Evolutionary conservation across 1,139 yeast genomes (phyloP), one percentile per base, ranked within the genome.

Genomic region (Diutina sp.): DNA sequence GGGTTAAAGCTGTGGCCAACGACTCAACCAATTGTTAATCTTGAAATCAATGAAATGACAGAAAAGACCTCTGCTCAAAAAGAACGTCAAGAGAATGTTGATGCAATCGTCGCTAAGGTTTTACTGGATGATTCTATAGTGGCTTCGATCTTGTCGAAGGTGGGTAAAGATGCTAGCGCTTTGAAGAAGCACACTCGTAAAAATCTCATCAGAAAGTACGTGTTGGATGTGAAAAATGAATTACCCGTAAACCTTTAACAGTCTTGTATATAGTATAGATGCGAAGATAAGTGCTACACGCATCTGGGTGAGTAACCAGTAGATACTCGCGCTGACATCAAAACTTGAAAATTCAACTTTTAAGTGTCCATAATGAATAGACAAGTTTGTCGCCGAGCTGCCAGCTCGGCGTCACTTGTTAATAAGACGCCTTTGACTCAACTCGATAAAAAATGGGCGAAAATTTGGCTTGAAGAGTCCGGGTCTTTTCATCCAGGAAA

Each of bases 1-100:
- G 79, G 80, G 53, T 79, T 86, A 57, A 70, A 73, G 54, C 72
- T 82, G 58, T 85, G 90, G 84, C 88, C 90, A 6, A 64, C 79
- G 75, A 62, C 75, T 63, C 74, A 76, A 61, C 66, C 71, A 55
- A 65, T 74, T 28, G 61, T 77, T 48, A 65, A 68, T 44, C 66
- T 77, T 52, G 73, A 77, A 57, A 61, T 81, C 54, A 69, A 71
- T 58, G 61, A 67, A 12, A 65, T 78, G 57, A 74, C 59, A 29
- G 52, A 44, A 7, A 61, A 61, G 7, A 11, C 62, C 61, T 12
- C 21, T 28, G 44, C 25, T 6, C 12, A 14, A n/a, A 38, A 50
- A 16, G 14, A 32, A 8, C 41, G 53, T 9, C 53, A 8, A 18
- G 53, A 14, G 11, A 30, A 50, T 9, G 28, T 50, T 5, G 44